Evolutionary conservation across 192 early-diverging fungal genomes (phyloP), one percentile per base, ranked within the genome.

Genomic region (Lobulomyces angularis): DNA sequence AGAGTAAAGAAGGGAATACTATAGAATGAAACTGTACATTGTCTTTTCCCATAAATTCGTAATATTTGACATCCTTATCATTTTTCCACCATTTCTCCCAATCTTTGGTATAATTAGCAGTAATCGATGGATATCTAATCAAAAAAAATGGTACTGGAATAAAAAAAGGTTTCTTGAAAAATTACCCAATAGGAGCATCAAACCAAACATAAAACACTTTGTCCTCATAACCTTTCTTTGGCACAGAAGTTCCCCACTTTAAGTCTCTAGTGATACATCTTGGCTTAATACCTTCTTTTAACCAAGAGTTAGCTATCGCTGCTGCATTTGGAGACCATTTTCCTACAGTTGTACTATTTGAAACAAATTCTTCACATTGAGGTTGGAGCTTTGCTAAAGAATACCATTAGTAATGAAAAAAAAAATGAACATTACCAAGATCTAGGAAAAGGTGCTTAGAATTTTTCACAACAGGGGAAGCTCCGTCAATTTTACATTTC

Each of bases 191-290:
- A 41, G 83, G 84, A 19, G 95, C 95, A 51, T 99, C 95, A 45
- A 92, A 97, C 95, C 95, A 99, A 26, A 99, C 95, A 59, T 99
- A 99, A 37, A 99, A 97, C 14, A 97, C 92, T 67, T 97, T 97
- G 34, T 76, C 62, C 45, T 88, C 77, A 41, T 70, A 89, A 12
- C 82, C 86, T 7, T 63, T 57, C 19, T 83, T 64, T 11, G 95
- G 95, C 8, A 99, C 91, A 22, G 82, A 79, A 26, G 86, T 86
- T 25, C 95, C 95, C 95, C 95, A 99, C 56, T 95, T 97, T 53
- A 99, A 63, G 48, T 99, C 95, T 37, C 95, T 83, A 27, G 92
- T 99, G 48, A 99, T 99, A 61, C 90, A 92, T 37, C 92, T 81
- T 31, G 84, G 79, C 48, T 64, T 76, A 31, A 99, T 69, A 3